Evolutionary conservation across 225 moss, liverwort and hornwort genomes (phyloP), one percentile per base, ranked within the genome.

Genomic region (Antitrichia curtipendula): DNA sequence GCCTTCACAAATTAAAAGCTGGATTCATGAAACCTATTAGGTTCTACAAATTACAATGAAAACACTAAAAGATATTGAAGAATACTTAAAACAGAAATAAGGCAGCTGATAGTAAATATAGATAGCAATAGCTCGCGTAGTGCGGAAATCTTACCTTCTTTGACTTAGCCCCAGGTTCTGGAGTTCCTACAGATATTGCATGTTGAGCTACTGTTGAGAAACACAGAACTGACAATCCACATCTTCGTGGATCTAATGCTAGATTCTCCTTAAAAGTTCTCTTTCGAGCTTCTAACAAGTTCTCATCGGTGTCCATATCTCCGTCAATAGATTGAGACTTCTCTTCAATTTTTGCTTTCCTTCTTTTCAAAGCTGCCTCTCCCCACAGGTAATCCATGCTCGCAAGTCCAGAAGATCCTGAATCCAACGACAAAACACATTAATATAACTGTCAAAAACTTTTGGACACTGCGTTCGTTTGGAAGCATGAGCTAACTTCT

Each of bases 321-420:
- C 91, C 94, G 62, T 89, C 86, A 58, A 80, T 40, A 82, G 87
- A 66, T 75, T 84, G 81, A 63, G 69, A 85, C n/a, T 79, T 82
- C 68, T 88, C 89, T 58, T 92, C 91, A 75, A 79, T 82, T 84
- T 91, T 92, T n/a, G 82, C 82, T 87, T 89, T 92, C 80, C 96
- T 94, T 89, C 97, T 91, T 88, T 95, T 95, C 79, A 97, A 80
- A 53, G 95, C 98, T 74, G 98, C 97, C 89, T 98, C 97, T 60
- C 98, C 98, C 98, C 98, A 99, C 81, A 97, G 77, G 88, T 96
- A 99, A 90, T 99, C 97, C 91, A 97, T 90, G 80, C 94, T 90
- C 86, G 93, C 91, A 59, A 99, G 91, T 83, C 95, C 97, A 52
- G 84, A 57, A 85, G 90, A 94, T 69, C 91, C 94, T 94, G 81